Base-by-base conservation (phyloP, 305 asterid species). In the Fraxinus dipetala region DNA sequence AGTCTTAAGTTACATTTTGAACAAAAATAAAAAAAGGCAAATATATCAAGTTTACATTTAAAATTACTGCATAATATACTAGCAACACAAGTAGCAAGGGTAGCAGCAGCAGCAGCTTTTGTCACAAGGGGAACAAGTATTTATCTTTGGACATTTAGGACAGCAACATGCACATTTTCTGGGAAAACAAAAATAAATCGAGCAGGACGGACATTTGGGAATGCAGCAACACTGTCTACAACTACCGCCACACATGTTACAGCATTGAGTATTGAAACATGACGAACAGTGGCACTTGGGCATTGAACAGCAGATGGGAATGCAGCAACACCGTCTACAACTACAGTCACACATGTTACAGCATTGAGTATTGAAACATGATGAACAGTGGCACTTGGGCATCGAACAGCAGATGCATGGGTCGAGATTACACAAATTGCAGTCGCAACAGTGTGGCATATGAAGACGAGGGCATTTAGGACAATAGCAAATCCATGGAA, bases 61-160 rank as follows among this genome's bases (percentile, higher is more conserved):
- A 28, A 67, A 67, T 11, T 24, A 26, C 31, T 65, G 34, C 73
- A 10, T 2, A 26, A 67, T 67, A 73, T 82, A 76, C 77, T 90
- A 90, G 83, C 70, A 87, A 84, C 90, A 90, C 31, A 82, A 84
- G 89, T 76, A 87, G 89, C 92, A 88, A 67, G 74, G 20, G 84
- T 72, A 84, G 56, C 56, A 87, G 81, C 83, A 87, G 51, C 51
- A 43, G 51, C 51, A 43, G 51, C 51, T 78, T 54, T 85, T 89
- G 84, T 85, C 77, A 89, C 89, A 91, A 84, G 89, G 87, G n/a
- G 87, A 88, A 83, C 89, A 87, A 81, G 72, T 86, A 85, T 90
- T 86, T 81, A 89, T 61, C 85, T 84, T 85, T 38, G 83, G 90
- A 81, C 91, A 91, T 83, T 85, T 87, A 69, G 89, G 93, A 75